Evolutionary conservation across 768 basidiomycete genomes (phyloP), one percentile per base, ranked within the genome.

Genomic region (Serpula lacrymans): DNA sequence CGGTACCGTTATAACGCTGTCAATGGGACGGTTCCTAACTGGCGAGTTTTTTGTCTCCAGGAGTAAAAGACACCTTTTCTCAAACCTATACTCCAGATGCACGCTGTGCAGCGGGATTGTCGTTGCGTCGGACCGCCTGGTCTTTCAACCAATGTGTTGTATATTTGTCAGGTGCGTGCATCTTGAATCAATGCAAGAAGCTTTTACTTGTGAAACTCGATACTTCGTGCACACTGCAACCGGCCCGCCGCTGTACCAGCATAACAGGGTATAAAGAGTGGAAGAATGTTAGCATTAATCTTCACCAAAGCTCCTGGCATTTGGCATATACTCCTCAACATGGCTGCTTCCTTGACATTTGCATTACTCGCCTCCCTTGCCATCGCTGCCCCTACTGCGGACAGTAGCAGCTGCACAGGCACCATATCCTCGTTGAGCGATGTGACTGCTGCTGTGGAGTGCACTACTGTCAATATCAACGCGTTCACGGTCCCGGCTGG

Each of bases 401-500:
- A n/a, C n/a, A 45, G 37, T 11, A 29, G 36, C 6, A 14, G 31
- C 11, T 78, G 77, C 50, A 70, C 70, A 1, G 78, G 75, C n/a
- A 74, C 70, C 0, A 80, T 81, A 49, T 66, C 68, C 13, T 78
- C 78, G 0, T 53, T 80, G 41, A 43, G 42, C 39, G 78, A 82
- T 47, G 74, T 81, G 24, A 50, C 57, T 25, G 60, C 52, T 39
- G 81, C 82, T 14, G 69, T 75, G 22, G 47, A 64, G 47, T 84
- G 82, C 54, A 74, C 68, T 2, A 78, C 74, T 3, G 73, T 84
- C 39, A 74, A 74, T 48, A 72, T 82, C 52, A 67, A 75, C 29
- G 46, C 59, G 8, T 80, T 82, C 57, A 77, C 72, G 6, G 80
- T 81, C 25, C 74, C 79, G 10, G 72, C 67, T 24, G 78, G 77